Percentiles rank a stretch among this genome's conserved stretches.
phyloP scores from a whole-genome alignment of 495 filamentous ascomycete genomes.

The Entonaema liquescens region DNA sequence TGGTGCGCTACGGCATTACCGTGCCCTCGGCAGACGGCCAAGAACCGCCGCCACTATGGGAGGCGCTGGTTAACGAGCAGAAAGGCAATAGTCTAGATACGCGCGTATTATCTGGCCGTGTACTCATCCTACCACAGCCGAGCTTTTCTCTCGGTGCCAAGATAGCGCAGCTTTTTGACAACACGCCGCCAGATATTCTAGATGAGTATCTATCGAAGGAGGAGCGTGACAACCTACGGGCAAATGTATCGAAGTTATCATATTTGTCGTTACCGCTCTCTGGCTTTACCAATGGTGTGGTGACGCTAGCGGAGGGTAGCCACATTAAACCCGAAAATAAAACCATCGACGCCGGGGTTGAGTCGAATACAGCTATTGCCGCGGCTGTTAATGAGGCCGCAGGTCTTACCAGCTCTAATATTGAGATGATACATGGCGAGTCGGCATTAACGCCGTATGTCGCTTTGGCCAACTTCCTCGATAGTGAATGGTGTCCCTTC shows the following conservation, averaged over 20 bases:
- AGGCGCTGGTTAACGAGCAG: constrained; percentile 11
- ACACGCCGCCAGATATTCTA: constrained; percentile 38
- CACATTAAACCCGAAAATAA: constrained; percentile 50
- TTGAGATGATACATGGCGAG: constrained; percentile 1
- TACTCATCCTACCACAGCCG: constrained; percentile 57
- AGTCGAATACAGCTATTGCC: constrained; percentile 1
- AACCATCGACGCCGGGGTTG: constrained; percentile 37
- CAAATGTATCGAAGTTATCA: constrained; percentile 30
- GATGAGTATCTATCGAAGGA: constrained; percentile 6
- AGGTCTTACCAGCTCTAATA: background rate
- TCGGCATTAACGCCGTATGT: constrained; percentile 38
- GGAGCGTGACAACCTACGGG: constrained; percentile 11
- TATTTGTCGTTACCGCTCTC: constrained; percentile 54
- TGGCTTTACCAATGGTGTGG: constrained; percentile 54
- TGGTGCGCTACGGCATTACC: constrained; percentile 40
- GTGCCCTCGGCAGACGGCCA: background rate
- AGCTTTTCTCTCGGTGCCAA: constrained; percentile 47
- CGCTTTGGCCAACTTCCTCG: background rate
- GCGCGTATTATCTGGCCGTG: constrained; percentile 49
- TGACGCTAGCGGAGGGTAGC: constrained; percentile 51
- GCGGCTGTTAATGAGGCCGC: background rate
- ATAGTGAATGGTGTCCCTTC: constrained; percentile 30
- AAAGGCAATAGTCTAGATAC: constrained; percentile 35
- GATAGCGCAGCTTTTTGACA: constrained; percentile 49
- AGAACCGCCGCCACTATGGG: background rate